Percentiles rank a stretch among this genome's conserved stretches.
Evolutionary conservation across 805 yeast genomes (phyloP).

Genomic region (Myxozyma lipomycoides): DNA sequence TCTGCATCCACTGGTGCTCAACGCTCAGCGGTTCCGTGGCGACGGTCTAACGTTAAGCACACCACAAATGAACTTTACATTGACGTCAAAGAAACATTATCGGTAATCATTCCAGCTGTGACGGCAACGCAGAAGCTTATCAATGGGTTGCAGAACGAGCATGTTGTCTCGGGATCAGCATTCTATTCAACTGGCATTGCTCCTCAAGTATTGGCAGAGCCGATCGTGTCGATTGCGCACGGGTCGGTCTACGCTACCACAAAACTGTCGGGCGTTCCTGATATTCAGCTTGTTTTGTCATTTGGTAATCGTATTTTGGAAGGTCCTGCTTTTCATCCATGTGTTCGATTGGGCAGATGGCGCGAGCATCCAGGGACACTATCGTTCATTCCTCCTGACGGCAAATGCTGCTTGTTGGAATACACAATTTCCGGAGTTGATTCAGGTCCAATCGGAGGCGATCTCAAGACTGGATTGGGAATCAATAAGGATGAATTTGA

Average conservation of each 20-base stretch:
- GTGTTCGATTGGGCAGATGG: conserved; percentile 60
- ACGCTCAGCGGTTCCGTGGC: conserved; percentile 62
- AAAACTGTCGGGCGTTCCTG: conserved; percentile 74
- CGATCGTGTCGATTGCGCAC: conserved; percentile 41
- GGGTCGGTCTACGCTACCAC: conserved; percentile 65
- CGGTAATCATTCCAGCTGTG: conserved; percentile 26
- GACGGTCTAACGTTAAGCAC: conserved; percentile 64
- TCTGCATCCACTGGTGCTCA: conserved; percentile 14
- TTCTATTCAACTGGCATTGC: conserved; percentile 28
- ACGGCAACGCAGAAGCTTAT: conserved; percentile 20
- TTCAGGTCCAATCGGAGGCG: conserved; percentile 55
- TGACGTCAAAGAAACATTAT: conserved; percentile 62
- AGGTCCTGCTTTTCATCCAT: conserved; percentile 63
- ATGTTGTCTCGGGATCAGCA: conserved; percentile 28
- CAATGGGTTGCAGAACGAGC: conserved; percentile 3
- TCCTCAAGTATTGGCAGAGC: conserved; percentile 26
- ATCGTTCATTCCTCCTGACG: conserved; percentile 86
- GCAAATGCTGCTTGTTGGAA: conserved; percentile 41
- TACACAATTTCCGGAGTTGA: conserved; percentile 45
- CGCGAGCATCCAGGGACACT: conserved; percentile 44
- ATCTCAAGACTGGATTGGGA: conserved; percentile 54
- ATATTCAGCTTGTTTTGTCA: conserved; percentile 53
- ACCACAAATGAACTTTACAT: conserved; percentile 81
- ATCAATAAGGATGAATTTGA: conserved; percentile 56
- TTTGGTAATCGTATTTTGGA: conserved; percentile 21